Conservation (phyloP, 805 yeast genomes). For the Metschnikowia henanensis region DNA sequence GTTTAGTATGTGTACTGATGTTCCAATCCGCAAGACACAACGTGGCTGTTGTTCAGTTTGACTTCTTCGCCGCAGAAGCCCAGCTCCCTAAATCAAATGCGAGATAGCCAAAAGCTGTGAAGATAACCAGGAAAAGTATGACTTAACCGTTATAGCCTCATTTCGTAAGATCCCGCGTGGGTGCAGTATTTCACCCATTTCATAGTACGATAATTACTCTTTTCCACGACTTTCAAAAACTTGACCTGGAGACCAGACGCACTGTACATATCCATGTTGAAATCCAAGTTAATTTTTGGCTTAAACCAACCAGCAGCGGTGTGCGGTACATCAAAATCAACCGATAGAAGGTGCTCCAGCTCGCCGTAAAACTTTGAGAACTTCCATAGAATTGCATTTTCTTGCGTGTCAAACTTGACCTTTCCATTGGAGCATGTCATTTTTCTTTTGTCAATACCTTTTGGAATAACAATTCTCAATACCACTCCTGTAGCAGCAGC, state of each 20-base stretch:
- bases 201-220: conserved; percentile 60
- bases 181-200: conserved; percentile 88
- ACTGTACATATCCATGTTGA: conserved; percentile 71
- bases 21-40: too few relatives aligned
- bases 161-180: conserved; percentile 78
- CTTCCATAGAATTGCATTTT: conserved; percentile 66
- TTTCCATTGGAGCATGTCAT: conserved; percentile 59
- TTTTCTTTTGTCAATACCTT: conserved; percentile 26
- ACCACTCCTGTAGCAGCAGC: conserved; percentile 62
- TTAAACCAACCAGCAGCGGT: conserved; percentile 50
- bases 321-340: conserved; percentile 30
- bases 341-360: conserved; percentile 59
- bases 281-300: conserved; percentile 74
- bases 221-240: conserved; percentile 65
- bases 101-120: too few relatives aligned
- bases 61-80: too few relatives aligned
- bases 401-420: conserved; percentile 66
- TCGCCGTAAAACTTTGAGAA: conserved; percentile 68
- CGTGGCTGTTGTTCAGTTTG: too few relatives aligned
- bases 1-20: too few relatives aligned
- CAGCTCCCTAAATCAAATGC: too few relatives aligned
- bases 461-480: conserved; percentile 68
- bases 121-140: too few relatives aligned
- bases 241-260: conserved; percentile 75
- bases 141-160: conserved; percentile 38